phyloP scores from a whole-genome alignment of 441 rosid species.

The Populus hybrid region DNA sequence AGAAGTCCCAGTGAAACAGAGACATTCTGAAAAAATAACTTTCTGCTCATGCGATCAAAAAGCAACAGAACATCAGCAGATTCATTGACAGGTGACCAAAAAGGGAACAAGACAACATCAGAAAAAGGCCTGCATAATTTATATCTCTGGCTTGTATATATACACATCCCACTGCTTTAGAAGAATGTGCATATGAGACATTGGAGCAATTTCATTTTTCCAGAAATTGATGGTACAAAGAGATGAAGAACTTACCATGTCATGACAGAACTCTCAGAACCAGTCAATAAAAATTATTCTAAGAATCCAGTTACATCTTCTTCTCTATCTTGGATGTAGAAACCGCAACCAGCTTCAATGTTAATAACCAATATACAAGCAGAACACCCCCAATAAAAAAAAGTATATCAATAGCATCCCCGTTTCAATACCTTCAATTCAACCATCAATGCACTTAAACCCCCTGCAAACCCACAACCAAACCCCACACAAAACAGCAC shows the following conservation, averaged over 20 bases:
- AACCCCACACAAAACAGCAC: conserved; percentile 66
- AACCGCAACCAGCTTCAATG: conserved; percentile 4
- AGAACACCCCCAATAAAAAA: conserved; percentile 9
- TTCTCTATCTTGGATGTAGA: conserved; percentile 13
- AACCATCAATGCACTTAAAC: conserved; percentile 72
- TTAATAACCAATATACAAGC: neutral
- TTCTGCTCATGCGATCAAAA: neutral
- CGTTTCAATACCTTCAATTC: conserved; percentile 14
- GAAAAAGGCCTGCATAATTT: conserved; percentile 18
- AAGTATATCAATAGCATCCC: neutral
- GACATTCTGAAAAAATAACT: neutral
- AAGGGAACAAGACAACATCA: neutral
- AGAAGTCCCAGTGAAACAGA: neutral
- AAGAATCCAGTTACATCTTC: conserved; percentile 1
- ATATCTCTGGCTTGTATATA: neutral
- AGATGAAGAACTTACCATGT: conserved; percentile 21
- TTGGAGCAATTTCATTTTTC: conserved; percentile 5
- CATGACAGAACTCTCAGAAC: conserved; percentile 9
- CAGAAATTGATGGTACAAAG: conserved; percentile 16
- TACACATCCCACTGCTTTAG: neutral
- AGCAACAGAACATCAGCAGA: neutral
- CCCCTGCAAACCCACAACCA: conserved; percentile 97
- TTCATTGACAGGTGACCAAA: neutral
- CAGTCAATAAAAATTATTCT: conserved; percentile 9
- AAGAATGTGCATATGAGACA: conserved; percentile 17